Conservation (phyloP, 305 asterid genomes). For the Fraxinus latifolia region DNA sequence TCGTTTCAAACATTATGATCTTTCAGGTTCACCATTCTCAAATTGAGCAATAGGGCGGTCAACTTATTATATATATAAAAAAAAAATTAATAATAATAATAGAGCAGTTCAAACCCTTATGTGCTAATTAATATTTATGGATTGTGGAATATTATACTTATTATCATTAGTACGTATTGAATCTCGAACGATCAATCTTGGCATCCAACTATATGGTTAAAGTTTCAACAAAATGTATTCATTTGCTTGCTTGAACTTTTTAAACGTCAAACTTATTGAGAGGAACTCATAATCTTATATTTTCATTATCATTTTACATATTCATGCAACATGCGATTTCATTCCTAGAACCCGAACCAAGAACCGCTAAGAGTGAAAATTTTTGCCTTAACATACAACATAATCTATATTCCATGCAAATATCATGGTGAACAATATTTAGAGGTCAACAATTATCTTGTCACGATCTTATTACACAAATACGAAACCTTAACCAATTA, state of each 20-base stretch:
- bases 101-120: not conserved
- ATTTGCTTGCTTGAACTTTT: not conserved
- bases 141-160: not conserved
- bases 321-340: not conserved
- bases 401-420: not conserved
- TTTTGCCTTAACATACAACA: not conserved
- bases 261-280: not conserved
- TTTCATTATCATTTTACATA: not conserved
- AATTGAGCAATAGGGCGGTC: not conserved
- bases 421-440: not conserved
- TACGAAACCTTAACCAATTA: constrained; percentile 33
- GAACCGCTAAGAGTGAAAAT: not conserved
- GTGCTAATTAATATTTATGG: no score
- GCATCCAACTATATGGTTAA: not conserved
- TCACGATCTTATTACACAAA: not conserved
- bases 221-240: not conserved
- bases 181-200: not conserved
- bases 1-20: no score
- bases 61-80: no score
- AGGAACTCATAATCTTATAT: no score
- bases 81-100: no score
- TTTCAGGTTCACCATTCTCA: not conserved
- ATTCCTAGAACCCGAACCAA: not conserved
- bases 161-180: no score
- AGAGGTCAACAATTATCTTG: not conserved